These are phyloP conservation scores for Xylaria sp. DNA, from an alignment of 2,329 filamentous ascomycete species.

Conservation along the genomic window DNA sequence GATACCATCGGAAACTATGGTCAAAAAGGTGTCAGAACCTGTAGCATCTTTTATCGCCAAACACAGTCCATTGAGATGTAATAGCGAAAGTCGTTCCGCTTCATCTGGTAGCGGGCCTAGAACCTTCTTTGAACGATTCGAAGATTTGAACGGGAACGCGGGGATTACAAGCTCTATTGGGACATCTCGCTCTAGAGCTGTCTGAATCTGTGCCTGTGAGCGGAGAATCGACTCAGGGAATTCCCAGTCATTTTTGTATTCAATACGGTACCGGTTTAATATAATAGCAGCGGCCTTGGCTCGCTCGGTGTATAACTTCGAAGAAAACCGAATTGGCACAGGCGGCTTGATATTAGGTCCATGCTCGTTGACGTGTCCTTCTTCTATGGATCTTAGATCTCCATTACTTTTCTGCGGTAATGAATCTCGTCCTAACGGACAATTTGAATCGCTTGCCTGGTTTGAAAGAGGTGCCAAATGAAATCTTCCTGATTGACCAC, in stretches of 20 bases:
- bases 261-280: conserved; percentile 34
- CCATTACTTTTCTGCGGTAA: neutral
- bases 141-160: conserved; percentile 37
- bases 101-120: conserved; percentile 34
- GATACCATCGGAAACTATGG: conserved; percentile 36
- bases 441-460: neutral
- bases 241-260: conserved; percentile 37
- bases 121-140: conserved; percentile 36
- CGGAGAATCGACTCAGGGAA: conserved; percentile 28
- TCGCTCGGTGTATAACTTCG: conserved; percentile 16
- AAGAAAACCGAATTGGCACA: neutral
- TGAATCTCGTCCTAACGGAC: neutral
- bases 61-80: conserved; percentile 36
- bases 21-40: conserved; percentile 25
- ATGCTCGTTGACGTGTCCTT: neutral
- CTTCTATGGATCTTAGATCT: neutral
- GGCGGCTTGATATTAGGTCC: conserved; percentile 5
- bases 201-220: conserved; percentile 24
- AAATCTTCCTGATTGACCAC: conserved; percentile 11
- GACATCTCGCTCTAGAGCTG: conserved; percentile 22
- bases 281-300: conserved; percentile 28
- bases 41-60: conserved; percentile 32
- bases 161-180: conserved; percentile 36
- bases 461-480: neutral
- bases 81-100: conserved; percentile 33